These are phyloP conservation scores for Musa schizocarpa DNA, from an alignment of 176 grass and related monocot genomes.

Conservation along the genomic window DNA sequence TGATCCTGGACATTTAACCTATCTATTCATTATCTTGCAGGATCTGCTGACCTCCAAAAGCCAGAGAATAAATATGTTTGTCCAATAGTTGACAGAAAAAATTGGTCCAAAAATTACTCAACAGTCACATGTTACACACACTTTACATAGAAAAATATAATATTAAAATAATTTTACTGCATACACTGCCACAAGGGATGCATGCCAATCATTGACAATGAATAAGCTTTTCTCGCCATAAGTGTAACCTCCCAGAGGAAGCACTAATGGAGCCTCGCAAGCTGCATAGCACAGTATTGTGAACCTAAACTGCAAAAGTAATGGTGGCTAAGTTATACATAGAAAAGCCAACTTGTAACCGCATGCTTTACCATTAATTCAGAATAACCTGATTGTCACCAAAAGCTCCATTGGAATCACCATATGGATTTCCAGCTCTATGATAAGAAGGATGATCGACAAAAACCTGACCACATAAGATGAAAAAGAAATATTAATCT, in stretches of 20 bases:
- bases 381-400: constrained; percentile 84
- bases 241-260: constrained; percentile 84
- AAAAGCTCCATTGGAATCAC: constrained; percentile 75
- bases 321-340: constrained; percentile 1
- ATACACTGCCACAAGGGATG: constrained; percentile 95
- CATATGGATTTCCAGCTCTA: constrained; percentile 87
- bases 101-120: too few species aligned
- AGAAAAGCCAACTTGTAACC: constrained; percentile 10
- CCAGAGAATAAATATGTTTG: too few species aligned
- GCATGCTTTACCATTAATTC: neutral
- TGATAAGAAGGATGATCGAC: constrained; percentile 81
- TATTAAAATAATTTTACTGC: constrained; percentile 20
- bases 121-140: too few species aligned
- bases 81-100: too few species aligned
- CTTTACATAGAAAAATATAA: neutral
- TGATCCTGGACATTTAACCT: too few species aligned
- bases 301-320: constrained; percentile 84
- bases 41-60: too few species aligned
- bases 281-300: constrained; percentile 72
- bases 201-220: constrained; percentile 97
- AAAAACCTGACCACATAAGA: constrained; percentile 55
- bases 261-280: constrained; percentile 88
- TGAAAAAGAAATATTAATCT: neutral
- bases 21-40: too few species aligned
- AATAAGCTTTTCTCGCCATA: constrained; percentile 90